Base-by-base conservation (phyloP, 2,329 filamentous ascomycete genomes). In the Rhytidhysteron rufulum region DNA sequence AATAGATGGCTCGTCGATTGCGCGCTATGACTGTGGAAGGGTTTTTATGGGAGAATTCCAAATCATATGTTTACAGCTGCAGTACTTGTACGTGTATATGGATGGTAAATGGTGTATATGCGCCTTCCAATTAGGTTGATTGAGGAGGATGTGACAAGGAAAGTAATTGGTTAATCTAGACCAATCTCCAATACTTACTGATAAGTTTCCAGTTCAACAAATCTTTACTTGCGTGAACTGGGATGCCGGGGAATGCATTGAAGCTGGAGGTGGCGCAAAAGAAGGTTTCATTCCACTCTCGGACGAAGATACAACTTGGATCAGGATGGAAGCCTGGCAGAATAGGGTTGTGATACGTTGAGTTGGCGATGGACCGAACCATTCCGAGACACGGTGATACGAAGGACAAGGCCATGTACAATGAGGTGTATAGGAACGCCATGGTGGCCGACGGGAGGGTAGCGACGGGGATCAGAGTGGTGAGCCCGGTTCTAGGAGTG, bases 191-290 rank as follows among this genome's bases (percentile, higher is more conserved):
- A 16, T 19, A 48, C 52, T 44, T 43, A 39, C 65, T 63, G 25
- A 70, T 61, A 5, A 71, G 62, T 41, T 69, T 72, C 74, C 74
- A 79, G 38, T 71, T 69, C 13, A 65, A 47, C 15, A 80, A 53
- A 49, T 79, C 74, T 39, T 65, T 68, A n/a, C 70, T 75, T 2
- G 73, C 72, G 49, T 78, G 71, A 16, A 79, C 67, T 0, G 75
- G 74, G 4, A 78, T 57, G 0, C 74, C 75, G 0, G 75, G 75
- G 47, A 77, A 78, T 1, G 67, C 62, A 39, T 72, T 70, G 48
- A 78, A 79, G 1, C 71, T 75, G 0, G 74, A 77, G 0, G 71
- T 72, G 2, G 67, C 71, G 45, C 72, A 76, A 54, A 73, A 76
- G 50, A 75, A 77, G 4, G 67, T 72, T n/a, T 67, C 63, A 24